Evolutionary conservation across 73 alveolate genomes (phyloP).

Genomic region (Effrenium voratum): DNA sequence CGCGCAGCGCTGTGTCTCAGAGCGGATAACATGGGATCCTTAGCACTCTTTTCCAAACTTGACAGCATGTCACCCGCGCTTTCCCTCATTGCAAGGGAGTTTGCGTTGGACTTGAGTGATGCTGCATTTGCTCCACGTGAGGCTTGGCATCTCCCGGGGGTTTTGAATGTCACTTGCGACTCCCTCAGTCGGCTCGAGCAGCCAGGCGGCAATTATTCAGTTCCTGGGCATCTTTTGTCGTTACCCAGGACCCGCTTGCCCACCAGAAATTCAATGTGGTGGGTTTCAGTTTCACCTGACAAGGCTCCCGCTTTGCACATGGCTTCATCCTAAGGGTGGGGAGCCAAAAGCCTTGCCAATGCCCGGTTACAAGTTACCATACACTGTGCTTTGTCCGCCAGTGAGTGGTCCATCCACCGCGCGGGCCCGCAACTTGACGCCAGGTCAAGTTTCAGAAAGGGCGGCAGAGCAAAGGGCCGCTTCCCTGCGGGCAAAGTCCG

Average conservation of each 20-base stretch:
- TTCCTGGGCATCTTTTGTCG: neutral
- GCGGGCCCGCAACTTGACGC: too few relatives aligned
- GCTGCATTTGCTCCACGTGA: neutral
- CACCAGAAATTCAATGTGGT: neutral
- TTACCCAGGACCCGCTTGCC: neutral
- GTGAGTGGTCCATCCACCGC: too few relatives aligned
- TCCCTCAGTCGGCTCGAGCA: neutral
- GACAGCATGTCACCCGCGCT: neutral
- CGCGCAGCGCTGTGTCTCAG: neutral
- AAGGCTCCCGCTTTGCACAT: too few relatives aligned
- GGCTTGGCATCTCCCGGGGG: conserved; percentile 6
- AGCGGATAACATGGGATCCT: conserved; percentile 35
- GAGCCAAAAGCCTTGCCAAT: too few relatives aligned
- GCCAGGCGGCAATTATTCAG: neutral
- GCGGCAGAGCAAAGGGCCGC: too few relatives aligned
- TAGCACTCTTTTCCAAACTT: neutral
- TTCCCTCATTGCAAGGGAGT: conserved; percentile 25
- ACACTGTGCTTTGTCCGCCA: too few relatives aligned
- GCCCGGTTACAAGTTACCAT: too few relatives aligned
- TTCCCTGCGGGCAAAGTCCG: too few relatives aligned
- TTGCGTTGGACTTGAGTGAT: conserved; percentile 26
- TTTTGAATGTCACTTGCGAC: conserved; percentile 10
- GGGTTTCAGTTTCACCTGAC: too few relatives aligned
- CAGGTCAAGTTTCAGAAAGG: too few relatives aligned
- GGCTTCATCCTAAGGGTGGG: too few relatives aligned